Base-by-base conservation (phyloP, 2,329 filamentous ascomycete species). In the Aschersonia sp. region DNA sequence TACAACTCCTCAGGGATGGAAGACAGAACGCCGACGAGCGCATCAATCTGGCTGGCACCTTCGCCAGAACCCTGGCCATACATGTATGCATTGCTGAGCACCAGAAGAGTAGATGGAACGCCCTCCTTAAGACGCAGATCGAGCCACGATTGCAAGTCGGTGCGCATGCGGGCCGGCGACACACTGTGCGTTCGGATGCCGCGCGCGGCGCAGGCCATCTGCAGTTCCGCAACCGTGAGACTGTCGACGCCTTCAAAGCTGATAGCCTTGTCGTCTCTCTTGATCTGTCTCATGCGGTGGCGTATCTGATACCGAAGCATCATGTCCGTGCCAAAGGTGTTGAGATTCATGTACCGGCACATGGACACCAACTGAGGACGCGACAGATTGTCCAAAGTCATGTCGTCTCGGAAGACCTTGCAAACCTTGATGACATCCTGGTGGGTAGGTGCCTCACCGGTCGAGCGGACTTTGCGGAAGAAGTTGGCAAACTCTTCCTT, bases 211-310 rank as follows among this genome's bases (percentile, higher is more conserved):
- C 88, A 94, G 2, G 92, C 92, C 59, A 82, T 85, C 71, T 97
- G 92, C 44, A 98, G 76, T 66, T 98, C 92, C 2, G 83, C 77
- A 0, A 97, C 89, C n/a, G 89, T 94, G 47, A 98, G 77, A 47
- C 84, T 89, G 51, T 94, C 89, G 31, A 98, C 84, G 35, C 92
- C 89, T 67, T 98, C 92, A 61, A 84, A 95, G 63, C 81, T 85
- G 62, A 98, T 98, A 53, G 89, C 89, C 55, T 82, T 83, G 69
- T 98, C 92, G 61, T 98, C 92, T 53, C 91, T 84, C 80, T 98
- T 98, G 74, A 97, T 97, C 69, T 98, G 92, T 58, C 91, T 82
- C 92, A 98, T 98, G 53, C 91, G 86, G 69, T 97, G 89, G 50
- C 92, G 87, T 59, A 98, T 81, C 64, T 94, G 89, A 70, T 98